Percentiles rank a stretch among this genome's conserved stretches.
Conservation (phyloP, 2,329 filamentous ascomycete species). For the Sclerotinia trifoliorum region DNA sequence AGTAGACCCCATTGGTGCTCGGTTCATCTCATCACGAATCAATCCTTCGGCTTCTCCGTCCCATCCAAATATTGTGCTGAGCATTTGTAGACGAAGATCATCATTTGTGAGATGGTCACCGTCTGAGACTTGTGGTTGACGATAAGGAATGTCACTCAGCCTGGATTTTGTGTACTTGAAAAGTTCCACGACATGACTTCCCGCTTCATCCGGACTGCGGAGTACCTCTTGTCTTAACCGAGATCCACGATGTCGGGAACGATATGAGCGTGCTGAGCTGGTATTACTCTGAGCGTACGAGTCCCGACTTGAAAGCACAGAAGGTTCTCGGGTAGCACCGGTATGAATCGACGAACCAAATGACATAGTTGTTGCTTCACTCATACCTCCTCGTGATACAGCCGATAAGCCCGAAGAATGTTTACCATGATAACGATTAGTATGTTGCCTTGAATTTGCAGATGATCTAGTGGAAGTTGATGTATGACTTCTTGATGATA, state of each 20-base stretch:
- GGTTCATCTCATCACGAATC: constrained; percentile 78
- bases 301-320: constrained; percentile 45
- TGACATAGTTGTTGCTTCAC: constrained; percentile 68
- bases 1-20: constrained; percentile 70
- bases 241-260: constrained; percentile 55
- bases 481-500: constrained; percentile 38
- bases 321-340: constrained; percentile 34
- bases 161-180: constrained; percentile 84
- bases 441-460: constrained; percentile 51
- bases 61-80: constrained; percentile 94
- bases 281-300: constrained; percentile 56
- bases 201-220: constrained; percentile 71
- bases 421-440: constrained; percentile 36
- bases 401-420: constrained; percentile 43
- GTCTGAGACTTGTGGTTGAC: constrained; percentile 60
- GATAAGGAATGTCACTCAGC: constrained; percentile 79
- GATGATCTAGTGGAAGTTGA: constrained; percentile 54
- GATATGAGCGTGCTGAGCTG: constrained; percentile 41
- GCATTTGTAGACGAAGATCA: constrained; percentile 84
- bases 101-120: constrained; percentile 67
- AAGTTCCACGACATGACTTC: constrained; percentile 62
- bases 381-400: constrained; percentile 51
- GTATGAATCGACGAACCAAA: constrained; percentile 56
- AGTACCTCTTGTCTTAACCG: constrained; percentile 77
- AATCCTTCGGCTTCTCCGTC: constrained; percentile 78